A percentile compares a stretch with the other conserved stretches of the same genome.
Evolutionary conservation across 1,139 yeast species (phyloP).

Genomic region (Insectozyma bohioensis): DNA sequence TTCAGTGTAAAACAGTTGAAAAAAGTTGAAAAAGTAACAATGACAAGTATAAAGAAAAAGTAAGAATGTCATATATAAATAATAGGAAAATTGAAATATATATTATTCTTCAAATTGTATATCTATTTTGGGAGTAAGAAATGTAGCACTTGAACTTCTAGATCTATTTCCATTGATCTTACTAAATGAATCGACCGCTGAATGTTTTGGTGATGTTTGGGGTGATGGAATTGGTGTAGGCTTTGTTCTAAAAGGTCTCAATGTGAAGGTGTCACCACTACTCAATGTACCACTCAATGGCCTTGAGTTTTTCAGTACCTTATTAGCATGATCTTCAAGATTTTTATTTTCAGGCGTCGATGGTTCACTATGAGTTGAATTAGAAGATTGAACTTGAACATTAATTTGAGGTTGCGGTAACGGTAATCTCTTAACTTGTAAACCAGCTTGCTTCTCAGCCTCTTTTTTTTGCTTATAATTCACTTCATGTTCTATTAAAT

Average conservation of each 20-base stretch:
- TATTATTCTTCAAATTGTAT: constrained; percentile 27
- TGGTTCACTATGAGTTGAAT: constrained; percentile 3
- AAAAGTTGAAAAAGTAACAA: constrained; percentile 39
- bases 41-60: constrained; percentile 29
- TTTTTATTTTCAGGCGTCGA: constrained; percentile 5
- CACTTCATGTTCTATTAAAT: constrained; percentile 32
- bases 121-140: constrained; percentile 29
- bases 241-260: constrained; percentile 45
- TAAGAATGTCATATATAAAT: background rate
- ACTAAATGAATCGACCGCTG: background rate
- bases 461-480: constrained; percentile 30
- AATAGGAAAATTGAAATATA: background rate
- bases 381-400: background rate
- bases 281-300: no score
- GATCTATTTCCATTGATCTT: constrained; percentile 13
- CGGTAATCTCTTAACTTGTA: constrained; percentile 25
- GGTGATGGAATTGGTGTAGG: constrained; percentile 46
- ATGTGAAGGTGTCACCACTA: constrained; percentile 32
- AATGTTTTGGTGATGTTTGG: constrained; percentile 34
- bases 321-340: no score
- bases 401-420: constrained; percentile 8
- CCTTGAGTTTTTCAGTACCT: constrained; percentile 18
- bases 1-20: constrained; percentile 31
- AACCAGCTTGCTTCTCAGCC: constrained; percentile 28
- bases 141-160: constrained; percentile 24